Conservation (phyloP, 176 grass and related monocot genomes). For the Lolium rigidum region DNA sequence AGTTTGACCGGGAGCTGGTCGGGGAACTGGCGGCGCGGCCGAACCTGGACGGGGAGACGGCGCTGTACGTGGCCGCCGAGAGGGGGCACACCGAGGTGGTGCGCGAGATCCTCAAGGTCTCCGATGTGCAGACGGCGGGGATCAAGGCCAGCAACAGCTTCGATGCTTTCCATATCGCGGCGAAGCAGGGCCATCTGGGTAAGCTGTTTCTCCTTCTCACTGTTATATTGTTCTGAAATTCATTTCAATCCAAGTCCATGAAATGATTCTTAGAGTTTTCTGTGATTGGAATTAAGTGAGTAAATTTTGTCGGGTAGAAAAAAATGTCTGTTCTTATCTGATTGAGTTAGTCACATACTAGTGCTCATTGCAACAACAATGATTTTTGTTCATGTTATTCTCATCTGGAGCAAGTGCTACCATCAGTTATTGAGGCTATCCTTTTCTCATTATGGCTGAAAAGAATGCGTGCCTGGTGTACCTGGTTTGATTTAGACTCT, state of each 20-base stretch:
- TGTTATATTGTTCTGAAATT: background rate
- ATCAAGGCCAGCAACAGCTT: constrained; percentile 85
- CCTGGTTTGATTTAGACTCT: constrained; percentile 11
- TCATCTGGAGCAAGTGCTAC: background rate
- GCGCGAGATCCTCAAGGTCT: constrained; percentile 74
- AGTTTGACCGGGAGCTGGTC: constrained; percentile 43
- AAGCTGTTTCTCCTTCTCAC: constrained; percentile 12
- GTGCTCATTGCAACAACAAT: constrained; percentile 11
- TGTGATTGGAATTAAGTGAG: constrained; percentile 15
- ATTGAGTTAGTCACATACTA: constrained; percentile 14
- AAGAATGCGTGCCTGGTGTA: background rate
- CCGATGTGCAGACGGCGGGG: constrained; percentile 67
- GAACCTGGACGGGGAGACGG: constrained; percentile 88
- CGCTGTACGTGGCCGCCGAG: constrained; percentile 83
- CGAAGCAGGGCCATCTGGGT: constrained; percentile 91
- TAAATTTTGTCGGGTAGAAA: background rate
- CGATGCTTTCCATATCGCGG: constrained; percentile 88
- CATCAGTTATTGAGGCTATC: background rate
- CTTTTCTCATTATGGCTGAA: background rate
- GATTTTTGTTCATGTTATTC: background rate
- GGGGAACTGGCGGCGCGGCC: constrained; percentile 64
- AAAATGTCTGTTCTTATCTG: constrained; percentile 14
- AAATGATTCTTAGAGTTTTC: constrained; percentile 34
- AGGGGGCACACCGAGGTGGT: constrained; percentile 75
- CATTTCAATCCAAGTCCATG: constrained; percentile 25